phyloP scores from a whole-genome alignment of 371 early-diverging fungal species.

The Mycotypha africana region DNA sequence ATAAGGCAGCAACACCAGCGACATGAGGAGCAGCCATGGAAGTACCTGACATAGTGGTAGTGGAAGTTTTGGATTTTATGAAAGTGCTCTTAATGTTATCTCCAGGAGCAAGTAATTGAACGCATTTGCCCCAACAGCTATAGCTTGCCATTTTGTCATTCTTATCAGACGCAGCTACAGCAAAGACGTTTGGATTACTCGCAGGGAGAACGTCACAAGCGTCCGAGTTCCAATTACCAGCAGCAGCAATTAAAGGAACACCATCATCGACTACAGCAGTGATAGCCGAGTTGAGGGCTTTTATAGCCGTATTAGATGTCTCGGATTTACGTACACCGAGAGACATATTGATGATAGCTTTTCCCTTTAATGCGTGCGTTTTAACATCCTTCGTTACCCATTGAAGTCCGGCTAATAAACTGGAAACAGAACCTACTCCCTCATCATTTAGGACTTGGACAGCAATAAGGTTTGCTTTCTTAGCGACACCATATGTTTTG shows the following conservation, averaged over 20 bases:
- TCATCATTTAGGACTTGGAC: slow-evolving; percentile 75
- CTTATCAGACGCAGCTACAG: slow-evolving; percentile 62
- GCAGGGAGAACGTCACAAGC: slow-evolving; percentile 71
- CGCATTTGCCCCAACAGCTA: slow-evolving; percentile 57
- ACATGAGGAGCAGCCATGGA: slow-evolving; percentile 81
- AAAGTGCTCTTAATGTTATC: slow-evolving; percentile 35
- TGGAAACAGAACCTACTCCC: slow-evolving; percentile 64
- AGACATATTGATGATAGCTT: slow-evolving; percentile 57
- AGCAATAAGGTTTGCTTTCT: slow-evolving; percentile 75
- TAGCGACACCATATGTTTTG: slow-evolving; percentile 80
- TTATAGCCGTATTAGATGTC: slow-evolving; percentile 3
- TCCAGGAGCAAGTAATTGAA: slow-evolving; percentile 58
- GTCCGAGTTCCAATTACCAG: slow-evolving; percentile 60
- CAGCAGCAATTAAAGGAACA: slow-evolving; percentile 68
- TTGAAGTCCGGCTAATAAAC: slow-evolving; percentile 69
- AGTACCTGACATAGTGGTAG: slow-evolving; percentile 65
- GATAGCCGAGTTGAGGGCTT: slow-evolving; percentile 33
- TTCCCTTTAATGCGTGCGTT: slow-evolving; percentile 23
- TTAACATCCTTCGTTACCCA: slow-evolving; percentile 46
- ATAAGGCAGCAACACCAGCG: slow-evolving; percentile 67
- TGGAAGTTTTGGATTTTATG: slow-evolving; percentile 24
- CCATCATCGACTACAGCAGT: slow-evolving; percentile 42
- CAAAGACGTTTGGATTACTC: slow-evolving; percentile 51
- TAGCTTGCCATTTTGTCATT: slow-evolving; percentile 41
- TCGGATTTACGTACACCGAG: slow-evolving; percentile 34